phyloP scores from a whole-genome alignment of 2,329 filamentous ascomycete genomes.

The Sporothrix humicola region DNA sequence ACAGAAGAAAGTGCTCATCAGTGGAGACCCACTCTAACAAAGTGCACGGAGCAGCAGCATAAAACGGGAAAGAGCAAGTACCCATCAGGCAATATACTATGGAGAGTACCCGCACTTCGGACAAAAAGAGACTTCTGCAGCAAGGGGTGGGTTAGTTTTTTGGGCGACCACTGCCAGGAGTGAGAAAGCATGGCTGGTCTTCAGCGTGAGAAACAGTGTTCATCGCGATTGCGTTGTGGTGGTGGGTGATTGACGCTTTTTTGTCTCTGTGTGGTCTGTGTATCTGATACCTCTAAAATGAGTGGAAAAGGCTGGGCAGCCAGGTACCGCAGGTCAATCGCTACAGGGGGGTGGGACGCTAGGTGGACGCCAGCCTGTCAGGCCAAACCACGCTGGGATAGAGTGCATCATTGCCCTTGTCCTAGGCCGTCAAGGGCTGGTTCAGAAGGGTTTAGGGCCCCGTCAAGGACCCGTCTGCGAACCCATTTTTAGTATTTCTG shows the following conservation, averaged over 20 bases:
- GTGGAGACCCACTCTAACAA: background rate
- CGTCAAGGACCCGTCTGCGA: background rate
- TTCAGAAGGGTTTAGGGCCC: background rate
- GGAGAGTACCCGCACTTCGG: background rate
- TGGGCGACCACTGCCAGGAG: background rate
- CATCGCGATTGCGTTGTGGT: background rate
- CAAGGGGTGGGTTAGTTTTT: conserved; percentile 1
- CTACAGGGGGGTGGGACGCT: background rate
- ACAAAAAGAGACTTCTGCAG: conserved; percentile 11
- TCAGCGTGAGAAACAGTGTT: background rate
- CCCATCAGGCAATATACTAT: background rate
- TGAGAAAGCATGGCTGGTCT: conserved; percentile 9
- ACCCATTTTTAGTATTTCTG: background rate
- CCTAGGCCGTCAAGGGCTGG: conserved; percentile 3
- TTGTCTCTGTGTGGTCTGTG: background rate
- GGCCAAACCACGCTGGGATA: conserved; percentile 15
- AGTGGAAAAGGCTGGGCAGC: background rate
- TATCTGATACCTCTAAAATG: background rate
- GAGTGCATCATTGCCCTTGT: background rate
- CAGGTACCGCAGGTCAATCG: background rate
- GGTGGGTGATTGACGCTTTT: too few species aligned
- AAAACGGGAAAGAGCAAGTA: background rate
- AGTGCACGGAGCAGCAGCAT: conserved; percentile 22
- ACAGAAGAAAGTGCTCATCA: conserved; percentile 9
- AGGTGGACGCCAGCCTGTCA: background rate